A percentile compares a stretch with the other conserved stretches of the same genome.
phyloP scores from a whole-genome alignment of 1,284 basidiomycete genomes.

The Trametes versicolor region DNA sequence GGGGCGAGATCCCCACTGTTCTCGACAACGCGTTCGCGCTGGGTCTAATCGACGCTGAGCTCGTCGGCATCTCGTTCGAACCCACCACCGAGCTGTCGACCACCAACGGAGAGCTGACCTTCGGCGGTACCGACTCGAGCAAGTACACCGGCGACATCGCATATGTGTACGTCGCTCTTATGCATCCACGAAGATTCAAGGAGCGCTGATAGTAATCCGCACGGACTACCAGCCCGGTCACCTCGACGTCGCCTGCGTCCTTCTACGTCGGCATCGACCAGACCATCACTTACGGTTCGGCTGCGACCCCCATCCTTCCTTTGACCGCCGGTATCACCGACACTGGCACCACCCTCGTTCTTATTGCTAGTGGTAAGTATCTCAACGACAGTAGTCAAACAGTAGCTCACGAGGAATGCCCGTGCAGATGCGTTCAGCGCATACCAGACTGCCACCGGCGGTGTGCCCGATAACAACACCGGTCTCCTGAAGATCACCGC shows the following conservation, averaged over 20 bases:
- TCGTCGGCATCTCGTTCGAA: constrained; percentile 60
- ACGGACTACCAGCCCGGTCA: constrained; percentile 53
- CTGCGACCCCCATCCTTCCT: constrained; percentile 37
- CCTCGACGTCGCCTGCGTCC: constrained; percentile 53
- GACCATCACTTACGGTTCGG: constrained; percentile 51
- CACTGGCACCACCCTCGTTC: constrained; percentile 45
- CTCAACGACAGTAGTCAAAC: neutral
- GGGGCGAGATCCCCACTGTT: constrained; percentile 48
- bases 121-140: constrained; percentile 58
- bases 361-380: constrained; percentile 47
- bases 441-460: constrained; percentile 39
- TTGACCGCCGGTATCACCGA: constrained; percentile 41
- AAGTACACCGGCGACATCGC: constrained; percentile 58
- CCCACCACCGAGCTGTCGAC: constrained; percentile 48
- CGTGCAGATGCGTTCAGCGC: constrained; percentile 34
- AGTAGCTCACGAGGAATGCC: neutral
- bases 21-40: constrained; percentile 58
- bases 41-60: constrained; percentile 40
- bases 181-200: too few relatives aligned
- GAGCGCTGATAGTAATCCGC: too few relatives aligned
- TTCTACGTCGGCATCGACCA: constrained; percentile 64
- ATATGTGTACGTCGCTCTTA: constrained; percentile 52
- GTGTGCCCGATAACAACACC: constrained; percentile 33
- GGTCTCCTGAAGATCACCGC: constrained; percentile 39
- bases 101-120: constrained; percentile 46